A percentile compares a stretch with the other conserved stretches of the same genome.
Conservation (phyloP, 2,329 filamentous ascomycete genomes). For the Esteya vermicola region DNA sequence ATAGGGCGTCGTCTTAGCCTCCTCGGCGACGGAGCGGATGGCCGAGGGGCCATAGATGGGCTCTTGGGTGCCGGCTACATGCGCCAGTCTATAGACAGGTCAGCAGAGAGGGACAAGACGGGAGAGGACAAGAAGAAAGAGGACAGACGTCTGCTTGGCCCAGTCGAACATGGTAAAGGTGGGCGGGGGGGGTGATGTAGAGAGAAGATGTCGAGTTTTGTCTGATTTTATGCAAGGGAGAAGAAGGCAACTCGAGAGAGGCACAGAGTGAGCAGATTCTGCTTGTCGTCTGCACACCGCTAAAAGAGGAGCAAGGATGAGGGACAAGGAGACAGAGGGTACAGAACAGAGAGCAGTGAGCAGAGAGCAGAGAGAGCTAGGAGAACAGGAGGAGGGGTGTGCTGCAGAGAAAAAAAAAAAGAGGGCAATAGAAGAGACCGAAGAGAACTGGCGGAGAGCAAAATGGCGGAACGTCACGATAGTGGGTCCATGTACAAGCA, state of each 20-base stretch:
- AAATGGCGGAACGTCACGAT: constrained; percentile 1
- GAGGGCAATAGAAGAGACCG: not conserved
- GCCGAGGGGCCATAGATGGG: constrained; percentile 86
- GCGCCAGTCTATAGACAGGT: constrained; percentile 36
- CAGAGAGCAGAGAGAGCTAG: not conserved
- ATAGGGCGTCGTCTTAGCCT: constrained; percentile 64
- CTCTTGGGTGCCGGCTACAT: constrained; percentile 91
- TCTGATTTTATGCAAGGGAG: not conserved
- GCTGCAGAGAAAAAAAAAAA: not conserved
- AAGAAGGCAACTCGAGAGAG: not conserved
- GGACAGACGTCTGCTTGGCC: constrained; percentile 74
- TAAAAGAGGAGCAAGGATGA: not conserved
- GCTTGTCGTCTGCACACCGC: not conserved
- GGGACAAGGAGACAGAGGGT: not conserved
- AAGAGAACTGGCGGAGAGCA: not conserved
- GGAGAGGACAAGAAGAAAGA: not conserved
- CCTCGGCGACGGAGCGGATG: constrained; percentile 71
- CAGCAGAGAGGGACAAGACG: not conserved
- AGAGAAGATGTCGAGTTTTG: not conserved
- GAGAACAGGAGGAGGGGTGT: not conserved
- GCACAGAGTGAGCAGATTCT: not conserved
- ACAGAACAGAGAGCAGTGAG: not conserved
- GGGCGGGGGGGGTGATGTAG: constrained; percentile 1
- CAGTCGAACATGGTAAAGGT: constrained; percentile 89
- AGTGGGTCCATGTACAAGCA: not conserved